A percentile compares a stretch with the other conserved stretches of the same genome.
These are phyloP conservation scores for Gnomoniopsis smithogilvyi DNA, from an alignment of 2,329 filamentous ascomycete species.

Conservation along the genomic window DNA sequence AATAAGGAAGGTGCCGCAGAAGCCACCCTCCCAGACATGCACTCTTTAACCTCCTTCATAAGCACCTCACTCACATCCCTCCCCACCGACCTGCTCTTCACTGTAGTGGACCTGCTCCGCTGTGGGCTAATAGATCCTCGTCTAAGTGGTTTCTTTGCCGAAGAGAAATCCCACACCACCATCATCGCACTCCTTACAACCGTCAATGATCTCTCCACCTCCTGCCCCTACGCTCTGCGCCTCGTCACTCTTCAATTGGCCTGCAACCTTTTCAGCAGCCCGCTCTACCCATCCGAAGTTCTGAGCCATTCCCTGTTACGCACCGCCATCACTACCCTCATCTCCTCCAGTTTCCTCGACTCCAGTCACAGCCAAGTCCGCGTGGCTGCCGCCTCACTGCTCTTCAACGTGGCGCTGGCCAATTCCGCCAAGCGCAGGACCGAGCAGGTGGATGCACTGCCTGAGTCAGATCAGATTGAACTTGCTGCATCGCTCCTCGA, in stretches of 20 bases:
- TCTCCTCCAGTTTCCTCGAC: conserved; percentile 78
- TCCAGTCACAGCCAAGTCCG: conserved; percentile 69
- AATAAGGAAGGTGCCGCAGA: conserved; percentile 57
- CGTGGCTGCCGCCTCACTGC: conserved; percentile 76
- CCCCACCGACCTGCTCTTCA: conserved; percentile 67
- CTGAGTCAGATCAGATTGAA: conserved; percentile 73
- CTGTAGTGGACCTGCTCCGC: conserved; percentile 81
- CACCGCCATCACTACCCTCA: conserved; percentile 60
- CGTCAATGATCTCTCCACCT: conserved; percentile 48
- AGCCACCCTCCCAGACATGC: conserved; percentile 68
- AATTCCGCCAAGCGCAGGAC: conserved; percentile 65
- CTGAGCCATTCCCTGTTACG: conserved; percentile 51
- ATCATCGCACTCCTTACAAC: conserved; percentile 58
- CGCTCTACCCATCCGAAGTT: conserved; percentile 66
- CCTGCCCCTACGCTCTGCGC: conserved; percentile 75
- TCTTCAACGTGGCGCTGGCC: conserved; percentile 75
- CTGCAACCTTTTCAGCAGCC: conserved; percentile 80
- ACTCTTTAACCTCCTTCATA: conserved; percentile 61
- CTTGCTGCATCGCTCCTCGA: conserved; percentile 78
- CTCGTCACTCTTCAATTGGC: conserved; percentile 79
- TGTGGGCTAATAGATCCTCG: conserved; percentile 74
- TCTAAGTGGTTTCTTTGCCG: conserved; percentile 77
- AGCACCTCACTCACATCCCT: conserved; percentile 52
- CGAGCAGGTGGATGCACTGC: conserved; percentile 54
- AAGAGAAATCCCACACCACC: conserved; percentile 65